phyloP scores from a whole-genome alignment of 202 grass and related monocot genomes.

The Bolboschoenoplectus hybrid region DNA sequence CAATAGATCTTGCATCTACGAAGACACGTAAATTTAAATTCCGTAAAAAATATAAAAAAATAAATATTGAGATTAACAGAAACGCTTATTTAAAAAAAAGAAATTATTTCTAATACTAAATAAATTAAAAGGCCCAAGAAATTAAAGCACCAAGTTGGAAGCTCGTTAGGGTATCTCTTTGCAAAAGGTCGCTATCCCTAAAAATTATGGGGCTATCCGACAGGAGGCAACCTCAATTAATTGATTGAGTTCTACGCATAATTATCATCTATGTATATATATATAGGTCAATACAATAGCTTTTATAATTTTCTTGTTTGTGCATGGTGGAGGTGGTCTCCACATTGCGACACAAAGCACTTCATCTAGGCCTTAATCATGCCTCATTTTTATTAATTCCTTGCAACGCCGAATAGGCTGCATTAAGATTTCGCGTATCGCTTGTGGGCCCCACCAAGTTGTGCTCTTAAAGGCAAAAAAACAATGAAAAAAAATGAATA shows the following conservation, averaged over 20 bases:
- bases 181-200: conserved; percentile 45
- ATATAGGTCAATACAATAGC: conserved; percentile 44
- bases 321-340: conserved; percentile 52
- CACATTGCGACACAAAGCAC: conserved; percentile 53
- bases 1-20: too few relatives aligned
- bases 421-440: conserved; percentile 93
- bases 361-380: conserved; percentile 50
- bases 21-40: too few relatives aligned
- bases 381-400: conserved; percentile 46
- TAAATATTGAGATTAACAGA: too few relatives aligned
- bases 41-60: too few relatives aligned
- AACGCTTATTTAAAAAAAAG: neutral
- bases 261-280: neutral
- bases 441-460: conserved; percentile 61
- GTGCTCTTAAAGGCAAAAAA: conserved; percentile 63
- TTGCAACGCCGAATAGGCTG: conserved; percentile 70
- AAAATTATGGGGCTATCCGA: conserved; percentile 48
- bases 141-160: neutral
- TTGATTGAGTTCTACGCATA: neutral
- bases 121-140: neutral
- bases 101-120: neutral
- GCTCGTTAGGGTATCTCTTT: conserved; percentile 18
- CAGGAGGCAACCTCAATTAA: conserved; percentile 70
- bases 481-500: too few relatives aligned
- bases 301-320: conserved; percentile 43